Base-by-base conservation (phyloP, 1,139 yeast species). In the Hemisphaericaspora xylofermentans region DNA sequence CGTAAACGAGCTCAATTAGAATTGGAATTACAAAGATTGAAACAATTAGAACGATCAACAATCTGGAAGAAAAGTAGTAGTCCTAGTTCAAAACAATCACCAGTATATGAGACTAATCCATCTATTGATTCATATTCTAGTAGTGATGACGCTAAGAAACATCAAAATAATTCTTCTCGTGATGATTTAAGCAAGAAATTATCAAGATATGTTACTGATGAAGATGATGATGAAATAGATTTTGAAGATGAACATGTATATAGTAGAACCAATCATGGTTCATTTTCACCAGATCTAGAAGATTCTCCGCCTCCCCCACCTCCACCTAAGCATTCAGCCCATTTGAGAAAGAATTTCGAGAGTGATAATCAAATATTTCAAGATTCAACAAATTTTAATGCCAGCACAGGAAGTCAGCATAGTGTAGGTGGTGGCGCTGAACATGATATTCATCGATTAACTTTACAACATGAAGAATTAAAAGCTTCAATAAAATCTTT, bases 231-330 rank as follows among this genome's bases (percentile, higher is more conserved):
- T 3, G 44, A 44, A 24, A 49, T 46, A n/a, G 50, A 53, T 33
- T 60, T 30, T 10, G 43, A 44, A 7, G 39, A 27, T 16, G 43
- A 36, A 4, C 25, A 21, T 6, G 12, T 8, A 18, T 34, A 26
- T 12, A 16, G 13, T 4, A 16, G 30, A 22, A 30, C 16, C 9
- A 12, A 25, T 22, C 30, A 34, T 13, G 16, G 27, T n/a, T 41
- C 41, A 18, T 16, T 16, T 15, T 35, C 27, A 13, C 32, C 39
- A 21, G 44, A 48, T 1, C 42, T 47, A 13, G 46, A 41, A 12
- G 48, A 41, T 21, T 58, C 67, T 4, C 64, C 72, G 2, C 73
- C 81, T 7, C 81, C 83, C 1, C 83, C 83, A 0, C 80, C 79
- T 1, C 81, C 81, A 3, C 74, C 75, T 29, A 70, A 66, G 43